phyloP scores from a whole-genome alignment of 345 rosid species.

The Linum lewisii region DNA sequence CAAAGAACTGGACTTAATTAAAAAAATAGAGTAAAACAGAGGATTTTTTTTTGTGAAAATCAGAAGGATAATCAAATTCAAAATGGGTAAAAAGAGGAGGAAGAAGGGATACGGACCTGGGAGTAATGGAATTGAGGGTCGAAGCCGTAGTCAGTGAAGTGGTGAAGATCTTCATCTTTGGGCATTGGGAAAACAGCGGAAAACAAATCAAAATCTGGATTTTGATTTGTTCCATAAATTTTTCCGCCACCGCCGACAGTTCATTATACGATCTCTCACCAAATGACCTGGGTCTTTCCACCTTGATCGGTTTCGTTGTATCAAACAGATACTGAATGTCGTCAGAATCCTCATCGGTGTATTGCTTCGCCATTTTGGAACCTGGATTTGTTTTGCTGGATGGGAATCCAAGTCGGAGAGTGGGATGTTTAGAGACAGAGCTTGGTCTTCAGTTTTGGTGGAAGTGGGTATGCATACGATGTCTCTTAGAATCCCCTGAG shows the following conservation, averaged over 20 bases:
- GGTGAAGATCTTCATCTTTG: slow-evolving; percentile 37
- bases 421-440: slow-evolving; percentile 2
- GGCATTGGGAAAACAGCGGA: slow-evolving; percentile 60
- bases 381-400: too few species aligned
- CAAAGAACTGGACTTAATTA: slow-evolving; percentile 32
- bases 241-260: slow-evolving; percentile 11
- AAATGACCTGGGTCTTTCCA: slow-evolving; percentile 27
- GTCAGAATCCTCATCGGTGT: slow-evolving; percentile 25
- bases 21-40: neutral
- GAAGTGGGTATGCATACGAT: slow-evolving; percentile 6
- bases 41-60: too few species aligned
- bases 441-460: neutral
- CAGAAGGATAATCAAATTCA: too few species aligned
- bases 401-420: slow-evolving; percentile 4
- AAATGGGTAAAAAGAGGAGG: too few species aligned
- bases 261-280: slow-evolving; percentile 29
- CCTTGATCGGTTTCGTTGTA: slow-evolving; percentile 20
- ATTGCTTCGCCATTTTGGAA: too few species aligned
- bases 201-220: too few species aligned
- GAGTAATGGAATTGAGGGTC: slow-evolving; percentile 69
- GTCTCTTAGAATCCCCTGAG: slow-evolving; percentile 1
- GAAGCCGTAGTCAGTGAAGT: slow-evolving; percentile 83
- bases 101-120: slow-evolving; percentile 38
- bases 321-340: slow-evolving; percentile 21
- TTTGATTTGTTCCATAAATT: too few species aligned